Conservation (phyloP, 495 filamentous ascomycete genomes). For the Coniosporium apollinis region DNA sequence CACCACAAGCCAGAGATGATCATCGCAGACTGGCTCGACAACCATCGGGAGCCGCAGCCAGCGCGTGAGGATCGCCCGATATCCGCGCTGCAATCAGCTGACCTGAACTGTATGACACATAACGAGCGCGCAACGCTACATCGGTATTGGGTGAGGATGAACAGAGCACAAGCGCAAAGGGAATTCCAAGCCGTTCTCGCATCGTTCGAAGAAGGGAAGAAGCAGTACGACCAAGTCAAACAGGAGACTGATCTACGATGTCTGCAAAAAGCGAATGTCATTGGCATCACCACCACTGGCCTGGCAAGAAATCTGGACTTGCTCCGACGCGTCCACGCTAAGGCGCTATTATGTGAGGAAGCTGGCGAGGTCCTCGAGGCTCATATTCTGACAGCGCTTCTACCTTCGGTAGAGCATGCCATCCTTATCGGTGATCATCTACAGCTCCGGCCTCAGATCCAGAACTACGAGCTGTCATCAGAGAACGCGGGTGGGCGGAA, state of each 20-base stretch:
- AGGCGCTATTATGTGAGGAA: conserved; percentile 63
- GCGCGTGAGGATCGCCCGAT: conserved; percentile 6
- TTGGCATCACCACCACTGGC: conserved; percentile 62
- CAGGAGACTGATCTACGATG: conserved; percentile 36
- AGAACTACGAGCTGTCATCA: conserved; percentile 44
- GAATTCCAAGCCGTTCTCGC: conserved; percentile 19
- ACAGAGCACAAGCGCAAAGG: conserved; percentile 19
- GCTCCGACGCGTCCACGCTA: conserved; percentile 41
- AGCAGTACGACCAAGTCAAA: conserved; percentile 20
- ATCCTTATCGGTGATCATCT: conserved; percentile 67
- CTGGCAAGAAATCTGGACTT: conserved; percentile 47
- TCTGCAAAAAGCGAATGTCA: conserved; percentile 39
- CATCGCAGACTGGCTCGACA: conserved; percentile 7
- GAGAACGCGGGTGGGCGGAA: conserved; percentile 36
- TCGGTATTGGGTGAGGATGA: conserved; percentile 30
- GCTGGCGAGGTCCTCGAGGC: conserved; percentile 63
- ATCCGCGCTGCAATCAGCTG: neutral
- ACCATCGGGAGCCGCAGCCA: neutral
- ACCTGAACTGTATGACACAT: conserved; percentile 10
- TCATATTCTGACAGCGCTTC: conserved; percentile 47
- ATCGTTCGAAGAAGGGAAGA: conserved; percentile 21
- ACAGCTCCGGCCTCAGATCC: conserved; percentile 53
- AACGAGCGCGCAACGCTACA: conserved; percentile 15
- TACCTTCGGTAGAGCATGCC: conserved; percentile 53
- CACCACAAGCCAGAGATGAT: conserved; percentile 2